Evolutionary conservation across 2,329 filamentous ascomycete species (phyloP), one percentile per base, ranked within the genome.

Genomic region (Emericellopsis atlantica): DNA sequence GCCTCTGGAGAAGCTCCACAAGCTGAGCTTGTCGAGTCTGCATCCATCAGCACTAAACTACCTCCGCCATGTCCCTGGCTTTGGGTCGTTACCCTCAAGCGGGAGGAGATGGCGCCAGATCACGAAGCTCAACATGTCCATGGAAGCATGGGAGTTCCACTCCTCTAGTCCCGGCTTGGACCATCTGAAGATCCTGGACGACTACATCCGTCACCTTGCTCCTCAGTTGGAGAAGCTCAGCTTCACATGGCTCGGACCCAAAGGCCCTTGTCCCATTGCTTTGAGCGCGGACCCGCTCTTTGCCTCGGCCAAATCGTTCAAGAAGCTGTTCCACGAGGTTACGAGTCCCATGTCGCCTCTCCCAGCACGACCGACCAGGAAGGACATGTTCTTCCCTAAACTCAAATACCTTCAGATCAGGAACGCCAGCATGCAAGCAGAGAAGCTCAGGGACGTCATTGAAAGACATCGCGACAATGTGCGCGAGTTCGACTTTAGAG

Each of bases 1-100:
- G 9, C 75, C 79, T 1, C 63, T 92, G 38, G 66, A 65, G 39
- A 72, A 69, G 43, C 72, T 95, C 12, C 66, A 70, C 46, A 81
- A 80, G 45, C 69, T 95, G 4, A 83, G 83, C 1, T 70, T 94
- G 2, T 74, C 76, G 11, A 76, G 76, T 2, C 74, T 94, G 9
- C 86, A 94, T 50, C 79, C 85, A 0, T 73, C 76, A 2, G 83
- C 81, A 7, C 76, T 93, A 40, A 72, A 82, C 49, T 90, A 92
- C 55, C 70, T 95, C 16, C 81, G 84, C 40, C 81, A 86, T 46
- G 68, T 76, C 47, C 71, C 79, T 29, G 84, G 84, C 23, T 82
- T 87, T 51, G 87, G 87, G 45, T 76, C 77, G 49, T 78, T 79
- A 0, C 84, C 87, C 11, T 77, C 77, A 2, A 83, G 84, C 0